These are phyloP conservation scores for Fusarium foetens DNA, from an alignment of 2,329 filamentous ascomycete genomes.

Conservation along the genomic window DNA sequence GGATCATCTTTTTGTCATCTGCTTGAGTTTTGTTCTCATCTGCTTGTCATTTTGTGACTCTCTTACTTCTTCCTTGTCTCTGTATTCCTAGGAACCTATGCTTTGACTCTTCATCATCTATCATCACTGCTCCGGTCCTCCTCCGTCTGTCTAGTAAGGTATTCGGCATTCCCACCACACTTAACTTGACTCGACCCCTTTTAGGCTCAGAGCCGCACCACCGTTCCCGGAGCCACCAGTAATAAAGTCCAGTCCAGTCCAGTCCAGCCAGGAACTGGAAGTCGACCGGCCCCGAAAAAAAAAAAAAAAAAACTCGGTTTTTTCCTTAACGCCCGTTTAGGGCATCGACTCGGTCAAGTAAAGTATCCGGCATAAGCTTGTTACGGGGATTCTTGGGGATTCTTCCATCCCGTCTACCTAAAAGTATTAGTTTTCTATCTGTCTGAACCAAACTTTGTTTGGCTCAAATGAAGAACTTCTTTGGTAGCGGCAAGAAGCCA, in stretches of 20 bases:
- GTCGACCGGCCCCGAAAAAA: constrained; percentile 41
- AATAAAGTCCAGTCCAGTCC: constrained; percentile 6
- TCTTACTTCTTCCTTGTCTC: constrained; percentile 15
- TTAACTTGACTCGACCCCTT: constrained; percentile 22
- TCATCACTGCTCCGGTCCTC: constrained; percentile 4
- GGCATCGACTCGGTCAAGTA: constrained; percentile 46
- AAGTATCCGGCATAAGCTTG: constrained; percentile 54
- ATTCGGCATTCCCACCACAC: not conserved
- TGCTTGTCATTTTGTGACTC: not conserved
- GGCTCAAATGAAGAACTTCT: constrained; percentile 62
- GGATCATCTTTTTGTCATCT: constrained; percentile 13
- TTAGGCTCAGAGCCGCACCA: constrained; percentile 36
- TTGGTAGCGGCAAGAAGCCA: constrained; percentile 57
- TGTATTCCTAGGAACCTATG: not conserved
- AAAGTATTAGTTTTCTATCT: constrained; percentile 25
- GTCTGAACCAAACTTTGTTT: constrained; percentile 36
- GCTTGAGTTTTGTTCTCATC: not conserved
- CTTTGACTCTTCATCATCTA: not conserved
- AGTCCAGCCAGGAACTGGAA: constrained; percentile 5
- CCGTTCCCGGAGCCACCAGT: constrained; percentile 35
- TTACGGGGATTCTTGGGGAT: constrained; percentile 50
- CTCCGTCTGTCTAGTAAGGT: not conserved
- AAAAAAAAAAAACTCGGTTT: constrained; percentile 45
- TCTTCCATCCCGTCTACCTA: constrained; percentile 32
- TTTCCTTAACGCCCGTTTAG: constrained; percentile 49